Evolutionary conservation across 192 early-diverging fungal genomes (phyloP), one percentile per base, ranked within the genome.

Genomic region (Backusella tarrabulga): DNA sequence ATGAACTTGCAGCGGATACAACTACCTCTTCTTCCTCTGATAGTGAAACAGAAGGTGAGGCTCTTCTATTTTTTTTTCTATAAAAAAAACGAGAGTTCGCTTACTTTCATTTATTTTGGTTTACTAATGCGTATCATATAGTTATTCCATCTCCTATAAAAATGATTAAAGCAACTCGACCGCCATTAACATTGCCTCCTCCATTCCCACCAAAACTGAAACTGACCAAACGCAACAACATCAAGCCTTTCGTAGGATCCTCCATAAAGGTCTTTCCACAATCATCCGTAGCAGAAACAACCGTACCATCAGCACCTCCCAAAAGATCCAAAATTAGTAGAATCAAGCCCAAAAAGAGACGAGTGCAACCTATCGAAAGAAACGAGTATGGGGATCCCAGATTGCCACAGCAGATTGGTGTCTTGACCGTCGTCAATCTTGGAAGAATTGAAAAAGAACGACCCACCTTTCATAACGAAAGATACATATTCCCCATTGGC

Each of bases 401-500:
- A 32, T 80, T 97, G 63, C 96, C 96, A 0, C 83, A 95, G 17
- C 86, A 91, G 54, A 84, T 95, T 17, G 96, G 95, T 3, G 87
- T 93, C 26, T 85, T 95, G 11, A 95, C 92, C 6, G 84, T 97
- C 23, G 77, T 89, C 12, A 77, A 72, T 69, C 85, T 96, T 34
- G 96, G 96, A 19, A 76, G 67, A 17, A 89, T 97, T 9, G 85
- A 93, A 6, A 86, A 83, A 78, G 92, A 96, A 75, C 87, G 91
- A 12, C 87, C 91, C 54, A 85, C 88, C 0, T 97, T 93, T 80
- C 95, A 97, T 76, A 94, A 88, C 73, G 95, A 97, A 79, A 88
- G 95, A 12, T 96, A 97, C 78, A 97, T 97, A 50, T 97, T 88
- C 85, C 96, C 96, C 0, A 91, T 97, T 3, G 95, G 96, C 29